Evolutionary conservation across 106 monocot genomes (phyloP).

Genomic region (Dendrobium huoshanense): DNA sequence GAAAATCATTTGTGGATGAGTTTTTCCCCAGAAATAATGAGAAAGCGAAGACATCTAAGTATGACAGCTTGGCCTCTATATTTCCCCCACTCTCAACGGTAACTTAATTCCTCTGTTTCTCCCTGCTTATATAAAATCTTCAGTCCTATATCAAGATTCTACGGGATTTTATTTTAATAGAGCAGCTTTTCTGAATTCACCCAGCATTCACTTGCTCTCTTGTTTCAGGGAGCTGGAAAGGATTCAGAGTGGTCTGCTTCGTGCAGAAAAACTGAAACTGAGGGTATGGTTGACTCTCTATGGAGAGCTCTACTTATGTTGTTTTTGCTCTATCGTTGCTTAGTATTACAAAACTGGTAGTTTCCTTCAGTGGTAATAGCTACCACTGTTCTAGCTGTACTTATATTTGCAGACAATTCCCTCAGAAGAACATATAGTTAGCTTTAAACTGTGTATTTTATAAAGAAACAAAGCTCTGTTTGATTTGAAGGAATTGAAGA

Average conservation of each 20-base stretch:
- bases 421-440: too few relatives aligned
- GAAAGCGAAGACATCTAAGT: not conserved
- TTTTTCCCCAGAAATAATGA: not conserved
- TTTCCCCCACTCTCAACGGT: not conserved
- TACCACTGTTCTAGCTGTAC: too few relatives aligned
- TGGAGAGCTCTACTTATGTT: not conserved
- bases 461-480: too few relatives aligned
- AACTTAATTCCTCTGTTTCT: not conserved
- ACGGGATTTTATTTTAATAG: not conserved
- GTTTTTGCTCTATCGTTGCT: not conserved
- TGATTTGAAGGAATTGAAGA: too few relatives aligned
- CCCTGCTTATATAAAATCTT: not conserved
- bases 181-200: not conserved
- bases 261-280: not conserved
- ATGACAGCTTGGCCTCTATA: not conserved
- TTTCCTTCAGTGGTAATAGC: too few relatives aligned
- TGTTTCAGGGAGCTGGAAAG: not conserved
- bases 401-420: too few relatives aligned
- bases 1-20: slow-evolving; percentile 9
- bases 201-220: not conserved
- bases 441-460: too few relatives aligned
- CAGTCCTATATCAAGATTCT: not conserved
- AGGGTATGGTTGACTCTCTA: not conserved
- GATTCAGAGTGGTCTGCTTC: not conserved
- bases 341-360: too few relatives aligned